phyloP scores from a whole-genome alignment of 257 asterid species.

The Scutellaria minor region DNA sequence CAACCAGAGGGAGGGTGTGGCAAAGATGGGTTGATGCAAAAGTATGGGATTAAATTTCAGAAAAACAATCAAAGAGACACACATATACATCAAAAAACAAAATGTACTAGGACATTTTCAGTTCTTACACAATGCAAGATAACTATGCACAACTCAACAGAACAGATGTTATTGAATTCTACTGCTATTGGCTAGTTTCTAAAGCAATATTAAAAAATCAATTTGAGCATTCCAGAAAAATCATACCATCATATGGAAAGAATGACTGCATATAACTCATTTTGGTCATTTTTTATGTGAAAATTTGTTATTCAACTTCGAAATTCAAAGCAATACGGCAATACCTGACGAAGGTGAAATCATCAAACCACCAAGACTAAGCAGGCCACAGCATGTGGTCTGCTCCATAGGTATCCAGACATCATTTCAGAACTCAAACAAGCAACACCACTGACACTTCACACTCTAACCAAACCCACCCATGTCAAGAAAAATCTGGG shows the following conservation, averaged over 20 bases:
- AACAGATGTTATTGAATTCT: neutral
- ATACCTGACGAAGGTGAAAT: neutral
- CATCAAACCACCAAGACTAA: neutral
- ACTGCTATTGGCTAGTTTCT: constrained; percentile 6
- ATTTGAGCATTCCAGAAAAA: neutral
- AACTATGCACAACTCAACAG: neutral
- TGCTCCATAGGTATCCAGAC: neutral
- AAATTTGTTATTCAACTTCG: constrained; percentile 7
- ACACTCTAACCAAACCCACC: neutral
- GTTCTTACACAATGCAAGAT: neutral
- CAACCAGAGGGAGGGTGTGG: neutral
- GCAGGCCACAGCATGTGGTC: constrained; percentile 20
- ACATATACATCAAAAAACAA: neutral
- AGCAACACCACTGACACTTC: neutral
- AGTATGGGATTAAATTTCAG: neutral
- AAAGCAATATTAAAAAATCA: constrained; percentile 12
- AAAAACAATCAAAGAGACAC: neutral
- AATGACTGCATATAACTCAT: neutral
- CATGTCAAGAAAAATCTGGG: neutral
- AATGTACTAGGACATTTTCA: neutral
- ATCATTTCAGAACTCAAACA: constrained; percentile 8
- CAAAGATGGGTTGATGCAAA: constrained; percentile 9
- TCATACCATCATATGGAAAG: neutral
- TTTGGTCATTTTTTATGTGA: neutral
- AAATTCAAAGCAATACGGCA: constrained; percentile 2